Evolutionary conservation across 2,329 filamentous ascomycete genomes (phyloP), one percentile per base, ranked within the genome.

Genomic region (Neodidymelliopsis sp.): DNA sequence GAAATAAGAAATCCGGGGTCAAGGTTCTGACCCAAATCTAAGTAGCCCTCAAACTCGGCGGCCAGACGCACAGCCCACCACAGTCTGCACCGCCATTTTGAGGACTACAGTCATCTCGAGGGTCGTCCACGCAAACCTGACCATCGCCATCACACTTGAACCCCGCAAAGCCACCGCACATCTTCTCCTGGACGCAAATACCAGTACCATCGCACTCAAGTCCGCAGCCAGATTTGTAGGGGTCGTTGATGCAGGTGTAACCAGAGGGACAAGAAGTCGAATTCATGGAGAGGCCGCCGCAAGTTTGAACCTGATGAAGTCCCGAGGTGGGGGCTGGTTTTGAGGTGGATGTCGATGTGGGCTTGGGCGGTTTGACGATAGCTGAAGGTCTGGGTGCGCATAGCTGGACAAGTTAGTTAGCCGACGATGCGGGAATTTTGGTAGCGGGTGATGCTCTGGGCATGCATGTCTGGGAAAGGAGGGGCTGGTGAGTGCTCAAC

Each of bases 101-200:
- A 1, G 70, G 67, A 57, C 75, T 70, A 50, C 77, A 79, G 10
- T 68, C 62, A 54, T 79, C 77, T 9, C 68, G 57, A 4, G 75
- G 73, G 53, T 78, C 72, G 62, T 79, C 76, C 24, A 73, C 57
- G 47, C 77, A 79, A 8, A 63, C 60, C 62, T 71, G 62, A 1
- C 65, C 68, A 9, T 46, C 30, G 4, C 45, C 31, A 5, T 60
- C 48, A 50, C 77, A 79, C 2, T 2, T 22, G 15, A 69, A 58
- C 1, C 67, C 75, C 0, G 67, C 70, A 41, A 79, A 70, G 0
- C 76, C 77, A 19, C 76, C 75, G 51, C 77, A 79, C 35, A 68
- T 27, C 43, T 62, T 60, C 6, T 70, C 58, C 37, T 63, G 53
- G 11, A 72, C 70, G 29, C 72, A 74, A 8, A 74, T 69, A 18